Evolutionary conservation across 1,139 yeast genomes (phyloP), one percentile per base, ranked within the genome.

Genomic region (Taphrina flavorubra): DNA sequence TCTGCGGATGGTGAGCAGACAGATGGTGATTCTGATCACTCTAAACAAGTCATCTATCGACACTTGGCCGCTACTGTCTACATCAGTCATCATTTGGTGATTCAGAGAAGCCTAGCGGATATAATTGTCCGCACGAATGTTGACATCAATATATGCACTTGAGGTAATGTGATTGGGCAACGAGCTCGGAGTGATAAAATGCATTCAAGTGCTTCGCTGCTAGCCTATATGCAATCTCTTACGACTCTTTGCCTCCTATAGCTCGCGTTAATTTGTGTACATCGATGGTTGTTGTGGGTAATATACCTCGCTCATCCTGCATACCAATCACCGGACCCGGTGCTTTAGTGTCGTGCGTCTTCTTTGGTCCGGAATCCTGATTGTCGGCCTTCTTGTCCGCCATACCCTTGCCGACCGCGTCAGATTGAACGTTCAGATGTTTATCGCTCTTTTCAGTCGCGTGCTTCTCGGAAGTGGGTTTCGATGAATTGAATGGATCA

Each of bases 271-370:
- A 25, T 25, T 25, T 1, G 31, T 25, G 31, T 25, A 25, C 31
- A 25, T 25, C 31, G 1, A 25, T 25, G 31, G 1, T 25, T 2
- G 3, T 10, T 39, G 42, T 14, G 42, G 1, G 42, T 14, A 18
- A 8, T 11, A 7, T 39, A 44, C 67, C 67, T 42, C 67, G 51
- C 34, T 63, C 67, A 18, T 63, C 67, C 39, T 63, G 67, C 67
- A 63, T 63, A 36, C 67, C 67, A 37, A 63, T 63, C 39, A 63
- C 67, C 2, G 67, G 60, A 10, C 67, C 67, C 18, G 67, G 51
- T 13, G 57, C 65, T 16, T 36, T 37, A 18, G 59, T 62, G 10
- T 46, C 51, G n/a, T 42, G 62, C n/a, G 10, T 42, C 42, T 58
- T 42, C 53, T 58, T 58, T 25, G 18, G n/a, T 20, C 62, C 62